Evolutionary conservation across 345 rosid genomes (phyloP).

Genomic region (Populus davidiana): DNA sequence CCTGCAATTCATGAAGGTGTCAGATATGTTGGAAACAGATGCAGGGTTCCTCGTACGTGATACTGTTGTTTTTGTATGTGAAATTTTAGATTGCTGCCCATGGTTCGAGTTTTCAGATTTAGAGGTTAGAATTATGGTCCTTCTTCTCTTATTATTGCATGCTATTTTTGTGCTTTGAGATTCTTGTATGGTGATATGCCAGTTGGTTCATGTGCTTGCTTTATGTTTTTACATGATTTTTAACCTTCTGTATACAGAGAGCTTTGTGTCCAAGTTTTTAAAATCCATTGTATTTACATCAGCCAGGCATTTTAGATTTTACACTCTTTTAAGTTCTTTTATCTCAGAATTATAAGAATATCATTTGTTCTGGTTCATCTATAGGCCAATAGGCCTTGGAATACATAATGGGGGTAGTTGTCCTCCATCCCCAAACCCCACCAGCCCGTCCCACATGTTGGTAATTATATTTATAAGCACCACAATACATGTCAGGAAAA

Average conservation of each 20-base stretch:
- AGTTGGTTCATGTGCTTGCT: background rate
- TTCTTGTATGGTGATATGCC: background rate
- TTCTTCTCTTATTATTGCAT: background rate
- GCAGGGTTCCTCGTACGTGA: slow-evolving; percentile 99
- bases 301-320: background rate
- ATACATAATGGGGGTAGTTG: background rate
- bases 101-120: slow-evolving; percentile 95
- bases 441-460: background rate
- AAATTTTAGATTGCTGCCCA: slow-evolving; percentile 93
- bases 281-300: background rate
- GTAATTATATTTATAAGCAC: background rate
- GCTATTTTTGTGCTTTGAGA: background rate
- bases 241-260: background rate
- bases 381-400: background rate
- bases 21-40: slow-evolving; percentile 98
- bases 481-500: background rate
- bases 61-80: slow-evolving; percentile 97
- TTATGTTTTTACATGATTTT: background rate
- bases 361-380: background rate
- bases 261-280: background rate
- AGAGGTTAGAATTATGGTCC: slow-evolving; percentile 56
- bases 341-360: background rate
- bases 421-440: background rate
- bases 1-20: slow-evolving; percentile 97
- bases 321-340: background rate